Evolutionary conservation across 345 rosid genomes (phyloP).

Genomic region (Eutrema japonicum): DNA sequence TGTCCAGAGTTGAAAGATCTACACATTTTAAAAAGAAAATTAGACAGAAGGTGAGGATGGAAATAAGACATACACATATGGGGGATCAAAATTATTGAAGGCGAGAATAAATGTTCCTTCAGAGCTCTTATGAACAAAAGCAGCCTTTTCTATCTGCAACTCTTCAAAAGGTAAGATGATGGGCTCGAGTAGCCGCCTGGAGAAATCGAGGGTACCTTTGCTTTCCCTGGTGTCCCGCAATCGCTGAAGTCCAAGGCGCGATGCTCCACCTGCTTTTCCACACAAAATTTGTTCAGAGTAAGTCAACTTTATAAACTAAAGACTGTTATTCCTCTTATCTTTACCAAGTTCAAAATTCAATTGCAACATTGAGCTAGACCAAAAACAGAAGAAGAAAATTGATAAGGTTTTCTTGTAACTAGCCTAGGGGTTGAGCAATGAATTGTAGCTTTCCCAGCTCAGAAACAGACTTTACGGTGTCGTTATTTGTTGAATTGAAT

Average conservation of each 20-base stretch:
- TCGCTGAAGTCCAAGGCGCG: slow-evolving; percentile 93
- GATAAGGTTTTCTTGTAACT: slow-evolving; percentile 6
- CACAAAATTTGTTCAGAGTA: slow-evolving; percentile 10
- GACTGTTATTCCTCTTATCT: slow-evolving; percentile 3
- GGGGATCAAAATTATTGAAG: slow-evolving; percentile 31
- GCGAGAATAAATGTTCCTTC: slow-evolving; percentile 21
- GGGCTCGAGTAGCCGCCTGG: slow-evolving; percentile 65
- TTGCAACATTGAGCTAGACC: slow-evolving; percentile 17
- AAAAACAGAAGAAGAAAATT: slow-evolving; percentile 6
- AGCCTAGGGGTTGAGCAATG: slow-evolving; percentile 3
- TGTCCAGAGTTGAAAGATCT: slow-evolving; percentile 36
- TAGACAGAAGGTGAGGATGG: not conserved
- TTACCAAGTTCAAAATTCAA: slow-evolving; percentile 21
- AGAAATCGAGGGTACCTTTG: slow-evolving; percentile 54
- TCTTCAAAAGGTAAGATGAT: slow-evolving; percentile 77
- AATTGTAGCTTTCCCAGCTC: not conserved
- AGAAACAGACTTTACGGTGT: not conserved
- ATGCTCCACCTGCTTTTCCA: slow-evolving; percentile 71
- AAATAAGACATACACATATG: slow-evolving; percentile 30
- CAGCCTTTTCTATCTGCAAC: slow-evolving; percentile 67
- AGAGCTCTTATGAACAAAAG: slow-evolving; percentile 29
- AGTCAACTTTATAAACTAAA: not conserved
- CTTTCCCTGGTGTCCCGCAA: slow-evolving; percentile 81
- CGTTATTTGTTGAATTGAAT: not conserved
- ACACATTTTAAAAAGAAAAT: slow-evolving; percentile 10